phyloP scores from a whole-genome alignment of 192 early-diverging fungal genomes.

The Coemansia javaensis region DNA sequence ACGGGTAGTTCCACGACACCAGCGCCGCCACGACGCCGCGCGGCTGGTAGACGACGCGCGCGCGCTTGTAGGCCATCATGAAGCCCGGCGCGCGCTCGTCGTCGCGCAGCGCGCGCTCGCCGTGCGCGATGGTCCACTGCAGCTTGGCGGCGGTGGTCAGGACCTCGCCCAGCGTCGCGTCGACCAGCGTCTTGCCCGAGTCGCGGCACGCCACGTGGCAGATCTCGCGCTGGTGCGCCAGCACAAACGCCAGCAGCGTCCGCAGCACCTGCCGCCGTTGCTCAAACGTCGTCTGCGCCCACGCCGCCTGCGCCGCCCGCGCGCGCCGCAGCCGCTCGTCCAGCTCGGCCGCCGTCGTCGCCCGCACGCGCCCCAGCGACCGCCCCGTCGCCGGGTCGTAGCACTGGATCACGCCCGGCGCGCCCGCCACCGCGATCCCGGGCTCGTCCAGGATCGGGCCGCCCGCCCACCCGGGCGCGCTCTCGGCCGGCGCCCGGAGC shows the following conservation, averaged over 20 bases:
- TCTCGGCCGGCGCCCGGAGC: slow-evolving; percentile 36
- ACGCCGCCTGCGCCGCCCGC: slow-evolving; percentile 60
- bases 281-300: slow-evolving; percentile 67
- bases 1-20: slow-evolving; percentile 88
- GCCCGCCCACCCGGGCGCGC: slow-evolving; percentile 26
- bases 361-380: slow-evolving; percentile 58
- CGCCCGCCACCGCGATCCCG: slow-evolving; percentile 16
- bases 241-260: slow-evolving; percentile 65
- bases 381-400: slow-evolving; percentile 84
- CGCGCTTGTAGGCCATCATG: slow-evolving; percentile 71
- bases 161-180: slow-evolving; percentile 80
- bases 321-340: slow-evolving; percentile 54
- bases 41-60: slow-evolving; percentile 73
- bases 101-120: slow-evolving; percentile 62
- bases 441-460: slow-evolving; percentile 24
- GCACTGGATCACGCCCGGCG: slow-evolving; percentile 59
- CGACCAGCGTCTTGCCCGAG: slow-evolving; percentile 79
- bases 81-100: slow-evolving; percentile 63
- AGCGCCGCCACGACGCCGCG: slow-evolving; percentile 76
- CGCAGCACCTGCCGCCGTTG: slow-evolving; percentile 67
- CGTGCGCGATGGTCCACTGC: slow-evolving; percentile 73
- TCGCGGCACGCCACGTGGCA: slow-evolving; percentile 67
- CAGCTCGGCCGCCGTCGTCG: slow-evolving; percentile 57
- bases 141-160: slow-evolving; percentile 73
- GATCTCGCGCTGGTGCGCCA: slow-evolving; percentile 71